These are phyloP conservation scores for Sorghum bicolor DNA, from an alignment of 176 grass and related monocot species.

Conservation along the genomic window DNA sequence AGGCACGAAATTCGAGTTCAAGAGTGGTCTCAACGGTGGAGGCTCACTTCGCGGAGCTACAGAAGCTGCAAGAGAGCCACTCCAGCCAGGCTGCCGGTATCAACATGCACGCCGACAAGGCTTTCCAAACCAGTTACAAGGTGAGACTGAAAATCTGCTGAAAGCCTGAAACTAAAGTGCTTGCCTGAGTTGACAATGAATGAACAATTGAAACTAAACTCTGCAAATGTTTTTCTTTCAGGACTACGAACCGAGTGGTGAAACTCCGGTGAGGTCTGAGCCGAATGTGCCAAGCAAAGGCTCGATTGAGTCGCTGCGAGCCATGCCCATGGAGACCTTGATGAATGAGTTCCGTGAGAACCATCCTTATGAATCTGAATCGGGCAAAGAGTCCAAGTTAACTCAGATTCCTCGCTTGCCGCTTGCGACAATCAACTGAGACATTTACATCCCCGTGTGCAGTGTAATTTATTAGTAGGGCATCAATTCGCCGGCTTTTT, in stretches of 20 bases:
- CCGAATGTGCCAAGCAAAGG: conserved; percentile 72
- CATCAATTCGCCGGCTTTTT: conserved; percentile 18
- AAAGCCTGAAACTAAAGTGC: background rate
- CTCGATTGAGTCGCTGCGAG: conserved; percentile 71
- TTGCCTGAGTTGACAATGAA: background rate
- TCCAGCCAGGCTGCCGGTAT: conserved; percentile 47
- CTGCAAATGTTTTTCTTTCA: conserved; percentile 11
- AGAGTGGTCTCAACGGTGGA: conserved; percentile 55
- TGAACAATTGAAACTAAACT: background rate
- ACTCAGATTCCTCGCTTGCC: conserved; percentile 83
- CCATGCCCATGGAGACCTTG: conserved; percentile 83
- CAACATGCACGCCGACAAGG: conserved; percentile 54
- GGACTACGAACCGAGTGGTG: conserved; percentile 84
- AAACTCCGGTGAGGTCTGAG: conserved; percentile 71
- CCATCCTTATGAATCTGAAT: conserved; percentile 72
- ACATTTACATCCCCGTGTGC: background rate
- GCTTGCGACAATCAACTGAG: conserved; percentile 70
- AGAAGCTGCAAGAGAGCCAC: conserved; percentile 53
- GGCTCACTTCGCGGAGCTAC: conserved; percentile 46
- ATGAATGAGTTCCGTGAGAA: conserved; percentile 82
- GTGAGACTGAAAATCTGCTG: conserved; percentile 14
- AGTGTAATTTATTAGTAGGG: conserved; percentile 44
- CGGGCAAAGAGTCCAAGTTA: conserved; percentile 60
- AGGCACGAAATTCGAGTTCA: conserved; percentile 30
- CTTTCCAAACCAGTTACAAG: conserved; percentile 65